Base-by-base conservation (phyloP, 495 filamentous ascomycete species). In the Chaetomium tenue region DNA sequence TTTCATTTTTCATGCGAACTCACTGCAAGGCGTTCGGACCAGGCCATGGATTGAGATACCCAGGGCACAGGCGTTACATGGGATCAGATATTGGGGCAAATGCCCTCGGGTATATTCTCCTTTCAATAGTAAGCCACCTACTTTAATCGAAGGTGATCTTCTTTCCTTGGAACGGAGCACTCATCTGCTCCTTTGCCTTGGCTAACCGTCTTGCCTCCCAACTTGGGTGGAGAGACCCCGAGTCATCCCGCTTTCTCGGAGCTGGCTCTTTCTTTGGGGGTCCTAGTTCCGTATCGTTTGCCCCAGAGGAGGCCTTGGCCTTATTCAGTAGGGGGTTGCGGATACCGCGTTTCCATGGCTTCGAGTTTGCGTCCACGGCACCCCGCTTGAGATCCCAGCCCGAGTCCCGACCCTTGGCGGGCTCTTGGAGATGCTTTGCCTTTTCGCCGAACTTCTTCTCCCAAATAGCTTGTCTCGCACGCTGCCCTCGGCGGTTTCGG, bases 401-500 rank as follows among this genome's bases (percentile, higher is more conserved):
- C 20, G 72, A 66, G 40, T 84, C 78, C 37, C 81, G 65, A 64
- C 15, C 68, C 60, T 42, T 64, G 39, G 12, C 23, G 22, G 30
- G 48, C 56, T 48, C 42, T 12, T 73, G 54, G 25, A 75, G 44
- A 20, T 73, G 69, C 57, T 76, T 75, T 40, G 81, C 70, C 40
- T 78, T 67, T 33, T 77, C 71, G 55, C 81, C 78, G 70, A 82
- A 97, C 72, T 96, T 97, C 80, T 96, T 93, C 80, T 97, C 93
- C 89, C 89, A 92, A 56, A 97, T 82, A 11, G 87, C 84, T 44
- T 91, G 89, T 15, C 94, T 86, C 9, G 91, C 93, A 60, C 88
- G 87, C 74, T 98, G 94, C 13, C 94, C 94, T 71, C 89, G 86
- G 30, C 94, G 83, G 75, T 98, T 98, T 76, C 93, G 97, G 50